Base-by-base conservation (phyloP, 192 early-diverging fungal genomes). In the Backusella parvicylindrica region DNA sequence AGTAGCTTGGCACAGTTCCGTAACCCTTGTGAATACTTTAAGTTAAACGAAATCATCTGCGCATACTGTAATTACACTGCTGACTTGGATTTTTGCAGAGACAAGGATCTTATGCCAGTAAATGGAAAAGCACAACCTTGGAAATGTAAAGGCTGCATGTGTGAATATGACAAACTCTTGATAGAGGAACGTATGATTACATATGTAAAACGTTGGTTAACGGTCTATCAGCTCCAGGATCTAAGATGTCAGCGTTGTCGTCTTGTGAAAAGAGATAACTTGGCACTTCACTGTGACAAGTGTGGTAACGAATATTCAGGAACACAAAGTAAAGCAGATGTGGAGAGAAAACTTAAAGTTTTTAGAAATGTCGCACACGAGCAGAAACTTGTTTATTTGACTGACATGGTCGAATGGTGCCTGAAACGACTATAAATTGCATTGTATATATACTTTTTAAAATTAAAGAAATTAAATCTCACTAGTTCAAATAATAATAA, bases 21-120 rank as follows among this genome's bases (percentile, higher is more conserved):
- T 63, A 94, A 95, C 71, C 95, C 96, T 0, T 96, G 94, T 79
- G 90, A 93, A 71, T 88, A 88, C 16, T 86, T 96, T 77, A 83
- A 91, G 16, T 74, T 99, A 15, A 81, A 88, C 6, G 93, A 92
- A 18, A 90, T 97, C 15, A 91, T 96, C 53, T 99, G 98, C 81
- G 88, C 90, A 68, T 93, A 90, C 71, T 99, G 98, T 80, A 92
- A 92, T 75, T 89, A 90, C 73, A 89, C 88, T 68, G 84, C 91
- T 11, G 96, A 99, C 82, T 79, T 98, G 75, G 98, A 99, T 81
- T 90, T 99, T 72, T 95, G 92, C 69, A 90, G 96, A 37, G 95
- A 97, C 68, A 84, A 84, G 28, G 87, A 89, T 50, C 75, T 94
- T 68, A 73, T 95, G 49, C 88, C 89, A 0, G 76, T 81, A 1